Conservation (phyloP, 2,329 filamentous ascomycete species). For the Pyricularia sp. region DNA sequence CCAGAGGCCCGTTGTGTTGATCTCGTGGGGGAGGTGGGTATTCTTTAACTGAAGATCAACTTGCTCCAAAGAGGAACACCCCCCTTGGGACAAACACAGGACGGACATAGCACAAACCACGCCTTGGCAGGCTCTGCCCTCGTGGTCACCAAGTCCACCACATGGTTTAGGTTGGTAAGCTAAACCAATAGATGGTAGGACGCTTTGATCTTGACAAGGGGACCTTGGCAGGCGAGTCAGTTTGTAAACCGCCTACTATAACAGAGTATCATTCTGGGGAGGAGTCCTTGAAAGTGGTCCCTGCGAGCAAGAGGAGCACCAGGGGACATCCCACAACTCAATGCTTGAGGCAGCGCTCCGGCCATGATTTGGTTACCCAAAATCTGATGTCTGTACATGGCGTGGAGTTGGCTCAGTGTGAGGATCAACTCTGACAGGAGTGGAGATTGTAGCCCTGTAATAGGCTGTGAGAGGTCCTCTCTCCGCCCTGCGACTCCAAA, state of each 20-base stretch:
- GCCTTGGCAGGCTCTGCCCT: background rate
- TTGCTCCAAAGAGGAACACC: background rate
- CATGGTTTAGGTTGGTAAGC: background rate
- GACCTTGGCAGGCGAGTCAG: background rate
- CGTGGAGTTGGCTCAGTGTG: background rate
- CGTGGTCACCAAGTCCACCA: background rate
- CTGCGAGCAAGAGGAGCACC: background rate
- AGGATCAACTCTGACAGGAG: background rate
- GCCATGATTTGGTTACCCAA: background rate
- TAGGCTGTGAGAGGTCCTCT: too few species aligned
- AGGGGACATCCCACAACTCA: background rate
- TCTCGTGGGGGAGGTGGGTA: background rate
- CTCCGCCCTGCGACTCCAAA: background rate
- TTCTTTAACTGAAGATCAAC: background rate
- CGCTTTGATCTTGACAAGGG: background rate
- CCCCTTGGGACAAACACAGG: background rate
- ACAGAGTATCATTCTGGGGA: background rate
- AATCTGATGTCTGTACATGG: too few species aligned
- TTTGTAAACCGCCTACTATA: background rate
- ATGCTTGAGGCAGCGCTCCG: background rate
- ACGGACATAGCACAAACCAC: background rate
- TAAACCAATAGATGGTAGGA: background rate
- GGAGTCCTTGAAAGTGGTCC: background rate
- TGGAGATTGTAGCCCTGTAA: background rate
- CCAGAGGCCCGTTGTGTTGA: background rate